Base-by-base conservation (phyloP, 2,329 filamentous ascomycete species). In the Aspergillus latus region DNA sequence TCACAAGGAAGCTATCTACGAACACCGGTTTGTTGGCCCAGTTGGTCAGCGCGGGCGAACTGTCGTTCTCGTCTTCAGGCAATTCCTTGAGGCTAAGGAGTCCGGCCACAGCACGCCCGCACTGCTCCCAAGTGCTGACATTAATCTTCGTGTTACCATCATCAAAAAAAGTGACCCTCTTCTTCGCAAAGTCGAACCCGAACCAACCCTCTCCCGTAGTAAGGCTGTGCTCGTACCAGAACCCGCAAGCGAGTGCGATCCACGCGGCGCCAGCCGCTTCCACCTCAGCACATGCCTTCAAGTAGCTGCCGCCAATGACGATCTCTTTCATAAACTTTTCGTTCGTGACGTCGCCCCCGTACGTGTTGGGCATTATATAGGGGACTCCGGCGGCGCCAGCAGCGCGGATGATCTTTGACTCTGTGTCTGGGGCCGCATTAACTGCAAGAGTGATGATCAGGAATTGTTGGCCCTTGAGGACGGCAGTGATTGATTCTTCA, bases 71-170 rank as follows among this genome's bases (percentile, higher is more conserved):
- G 16, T 70, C 72, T 1, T 77, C 71, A 0, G 80, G 79, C 16
- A 71, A 61, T 63, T 76, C 59, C 47, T 74, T 64, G 1, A 85
- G 69, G 26, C 68, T 80, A 2, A 85, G 67, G 0, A 85, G 70
- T 16, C 63, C 71, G 1, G 83, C 83, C 10, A 86, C 74, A 0
- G 82, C 84, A 60, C 76, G 66, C 59, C 78, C 78, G 62, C 79
- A 72, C 71, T 88, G 85, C 5, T 73, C 62, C 78, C 82, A 85
- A 0, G 87, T 88, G 9, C 80, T 83, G 0, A 76, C 81, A 59
- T 80, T 82, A 64, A 84, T 83, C 57, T 73, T 78, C 1, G 76
- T 79, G 15, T 76, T 77, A 0, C 87, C 87, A 28, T 84, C 81
- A 58, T 84, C 84, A 56, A 76, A 83, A 9, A 82, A 66, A 0